Evolutionary conservation across 2,329 filamentous ascomycete species (phyloP), one percentile per base, ranked within the genome.

Genomic region (Fusarium miscanthi): DNA sequence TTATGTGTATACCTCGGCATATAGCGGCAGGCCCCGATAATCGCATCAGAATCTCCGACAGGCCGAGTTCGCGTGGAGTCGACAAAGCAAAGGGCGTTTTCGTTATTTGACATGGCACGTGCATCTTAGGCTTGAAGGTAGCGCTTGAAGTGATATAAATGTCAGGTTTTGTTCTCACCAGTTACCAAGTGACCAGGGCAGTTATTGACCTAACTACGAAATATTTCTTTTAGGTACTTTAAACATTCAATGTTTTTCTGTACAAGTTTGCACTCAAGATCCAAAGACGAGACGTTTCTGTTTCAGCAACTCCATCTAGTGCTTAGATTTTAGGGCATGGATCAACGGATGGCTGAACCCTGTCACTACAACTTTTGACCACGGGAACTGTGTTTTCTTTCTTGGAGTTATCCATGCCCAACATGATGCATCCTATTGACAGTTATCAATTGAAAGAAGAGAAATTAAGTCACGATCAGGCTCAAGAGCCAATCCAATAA

Each of bases 1-100:
- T 33, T 33, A 33, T 33, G 27, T 33, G 27, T 58, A 49, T 52
- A 21, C 68, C 63, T 73, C 71, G 71, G 71, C 49, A 74, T 38
- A 58, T 59, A 58, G 56, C 68, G 66, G 61, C 40, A 59, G 64
- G 51, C 69, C 69, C 73, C 73, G 70, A 64, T 71, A 70, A 63
- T 68, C 62, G 70, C 62, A 70, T 73, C 49, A 66, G 49, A 33
- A 65, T 67, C 25, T 65, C 49, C 70, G 66, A 66, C 31, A 37
- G 54, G 27, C 62, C 46, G 42, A 40, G 13, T 23, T 35, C 31
- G 43, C 53, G 23, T 57, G 62, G 59, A 63, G 63, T 56, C 53
- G 68, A 67, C 69, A 68, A 51, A 66, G 59, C 46, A 72, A 69
- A 74, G 58, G 70, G 70, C 67, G 62, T 68, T 51, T 25, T 17